Evolutionary conservation across 305 asterid species (phyloP), one percentile per base, ranked within the genome.

Genomic region (Fraxinus velutina): DNA sequence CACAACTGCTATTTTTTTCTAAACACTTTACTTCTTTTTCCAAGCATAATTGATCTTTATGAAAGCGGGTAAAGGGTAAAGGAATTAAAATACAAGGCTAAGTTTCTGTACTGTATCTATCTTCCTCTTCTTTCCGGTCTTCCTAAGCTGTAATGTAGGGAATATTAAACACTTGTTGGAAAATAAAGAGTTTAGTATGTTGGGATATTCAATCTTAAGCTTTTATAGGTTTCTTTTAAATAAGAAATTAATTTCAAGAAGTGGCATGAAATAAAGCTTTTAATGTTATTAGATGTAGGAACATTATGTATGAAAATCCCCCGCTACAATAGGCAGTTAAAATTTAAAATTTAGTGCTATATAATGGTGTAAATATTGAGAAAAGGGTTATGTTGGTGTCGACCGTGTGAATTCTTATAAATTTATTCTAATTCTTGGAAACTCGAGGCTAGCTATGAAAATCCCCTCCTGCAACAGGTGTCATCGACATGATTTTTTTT

Each of bases 201-300:
- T 42, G 24, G 8, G 6, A 77, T 71, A 60, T 80, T 72, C 22
- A 27, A 27, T 73, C 3, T 1, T 47, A 21, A 60, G 74, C 37
- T 44, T 62, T 78, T 80, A 13, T 71, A 21, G 34, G 70, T 47
- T 39, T 9, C 3, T 30, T 42, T 37, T 12, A 0, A 1, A 12
- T 32, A 24, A 29, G 44, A 70, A 32, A 70, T 32, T 30, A 32
- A 12, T 71, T 52, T 57, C 55, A 30, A 33, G 62, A 79, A 72
- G 36, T 82, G 82, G 82, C 73, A 50, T 33, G 76, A 30, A 32
- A 36, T 72, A 27, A 2, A 79, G 29, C 68, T 79, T 30, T 52
- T 80, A 68, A 68, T 13, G 74, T 12, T 68, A 13, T 68, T 8
- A 1, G 75, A 5, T 30, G 24, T 30, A 70, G 42, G 75, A 30